phyloP scores from a whole-genome alignment of 140 eudicot genomes.

The Stevia rebaudiana region DNA sequence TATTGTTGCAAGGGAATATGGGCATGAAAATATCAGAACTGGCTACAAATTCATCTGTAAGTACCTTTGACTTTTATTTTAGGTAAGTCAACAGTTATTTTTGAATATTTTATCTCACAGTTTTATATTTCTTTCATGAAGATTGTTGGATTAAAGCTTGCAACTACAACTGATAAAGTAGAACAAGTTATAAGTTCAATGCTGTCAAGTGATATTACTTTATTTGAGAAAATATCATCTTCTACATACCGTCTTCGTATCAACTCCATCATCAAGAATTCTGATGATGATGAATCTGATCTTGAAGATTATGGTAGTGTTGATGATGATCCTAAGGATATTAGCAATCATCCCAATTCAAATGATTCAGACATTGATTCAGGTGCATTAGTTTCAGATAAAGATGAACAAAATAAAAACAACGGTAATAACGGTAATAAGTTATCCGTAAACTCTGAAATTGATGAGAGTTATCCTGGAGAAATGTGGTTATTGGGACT shows the following conservation, averaged over 20 bases:
- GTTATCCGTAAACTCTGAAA: conserved; percentile 44
- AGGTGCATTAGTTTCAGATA: conserved; percentile 23
- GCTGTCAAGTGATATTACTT: conserved; percentile 77
- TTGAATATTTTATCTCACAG: conserved; percentile 6
- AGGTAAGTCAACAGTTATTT: not conserved
- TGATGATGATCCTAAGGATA: conserved; percentile 47
- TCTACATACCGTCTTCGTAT: conserved; percentile 76
- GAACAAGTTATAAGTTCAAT: conserved; percentile 56
- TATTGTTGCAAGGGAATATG: conserved; percentile 57
- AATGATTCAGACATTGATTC: conserved; percentile 50
- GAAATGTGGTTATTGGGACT: conserved; percentile 83
- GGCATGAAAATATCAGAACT: conserved; percentile 73
- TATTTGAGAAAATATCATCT: conserved; percentile 78
- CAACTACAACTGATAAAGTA: conserved; percentile 36
- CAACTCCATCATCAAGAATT: conserved; percentile 33
- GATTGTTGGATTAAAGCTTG: conserved; percentile 68
- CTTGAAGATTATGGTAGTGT: conserved; percentile 71
- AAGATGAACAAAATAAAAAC: conserved; percentile 21
- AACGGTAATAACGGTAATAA: conserved; percentile 22
- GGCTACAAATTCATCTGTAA: conserved; percentile 59
- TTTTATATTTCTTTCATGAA: conserved; percentile 30
- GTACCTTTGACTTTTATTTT: conserved; percentile 23
- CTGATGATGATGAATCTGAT: conserved; percentile 61
- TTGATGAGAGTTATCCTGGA: conserved; percentile 91
- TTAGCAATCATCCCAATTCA: conserved; percentile 30